phyloP scores from a whole-genome alignment of 768 basidiomycete species.

The Phaeotremella skinneri region DNA sequence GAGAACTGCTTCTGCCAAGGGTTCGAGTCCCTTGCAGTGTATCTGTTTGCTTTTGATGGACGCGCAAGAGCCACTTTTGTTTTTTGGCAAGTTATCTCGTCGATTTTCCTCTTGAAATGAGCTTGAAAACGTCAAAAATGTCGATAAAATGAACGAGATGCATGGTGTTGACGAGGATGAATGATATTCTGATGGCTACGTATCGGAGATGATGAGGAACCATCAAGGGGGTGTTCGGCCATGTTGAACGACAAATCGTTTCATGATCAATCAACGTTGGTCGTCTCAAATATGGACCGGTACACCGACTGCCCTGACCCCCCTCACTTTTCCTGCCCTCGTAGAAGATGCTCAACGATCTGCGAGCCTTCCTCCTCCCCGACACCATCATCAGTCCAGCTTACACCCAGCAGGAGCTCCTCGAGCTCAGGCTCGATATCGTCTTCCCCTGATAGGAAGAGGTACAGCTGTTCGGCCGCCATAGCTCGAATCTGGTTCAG shows the following conservation, averaged over 20 bases:
- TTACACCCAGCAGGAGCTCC: constrained; percentile 30
- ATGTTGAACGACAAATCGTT: too few relatives aligned
- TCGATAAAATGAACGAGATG: too few relatives aligned
- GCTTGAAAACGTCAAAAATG: too few relatives aligned
- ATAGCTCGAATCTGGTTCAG: constrained; percentile 67
- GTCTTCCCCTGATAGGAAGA: constrained; percentile 55
- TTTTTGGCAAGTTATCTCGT: too few relatives aligned
- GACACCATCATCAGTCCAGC: constrained; percentile 25
- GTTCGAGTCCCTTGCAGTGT: constrained; percentile 17
- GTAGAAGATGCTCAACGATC: constrained; percentile 1
- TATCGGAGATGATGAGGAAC: too few relatives aligned
- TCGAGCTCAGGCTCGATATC: constrained; percentile 34
- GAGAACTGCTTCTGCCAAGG: constrained; percentile 6
- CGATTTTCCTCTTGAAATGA: too few relatives aligned
- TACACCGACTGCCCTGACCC: background rate
- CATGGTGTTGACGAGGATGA: too few relatives aligned
- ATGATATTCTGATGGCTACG: too few relatives aligned
- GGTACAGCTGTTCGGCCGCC: constrained; percentile 78
- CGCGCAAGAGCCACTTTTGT: background rate
- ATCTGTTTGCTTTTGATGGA: background rate
- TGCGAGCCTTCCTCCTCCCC: constrained; percentile 4
- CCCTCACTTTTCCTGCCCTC: background rate
- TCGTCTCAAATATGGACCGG: too few relatives aligned
- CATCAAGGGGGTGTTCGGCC: too few relatives aligned
- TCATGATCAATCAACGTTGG: too few relatives aligned